Evolutionary conservation across 441 rosid genomes (phyloP), one percentile per base, ranked within the genome.

Genomic region (Croton laevigatus): DNA sequence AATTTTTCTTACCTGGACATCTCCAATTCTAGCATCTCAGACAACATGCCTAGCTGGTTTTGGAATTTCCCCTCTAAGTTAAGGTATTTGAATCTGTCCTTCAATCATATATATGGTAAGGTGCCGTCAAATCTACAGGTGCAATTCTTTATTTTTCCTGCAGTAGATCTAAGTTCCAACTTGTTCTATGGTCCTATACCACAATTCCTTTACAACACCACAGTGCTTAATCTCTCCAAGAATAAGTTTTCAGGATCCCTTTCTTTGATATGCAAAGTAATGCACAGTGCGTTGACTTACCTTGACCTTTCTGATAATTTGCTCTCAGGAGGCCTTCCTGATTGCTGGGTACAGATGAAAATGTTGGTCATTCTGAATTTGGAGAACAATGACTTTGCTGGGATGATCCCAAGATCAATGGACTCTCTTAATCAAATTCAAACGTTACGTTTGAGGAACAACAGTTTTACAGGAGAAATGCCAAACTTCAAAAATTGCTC

Each of bases 221-320:
- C n/a, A n/a, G 46, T 14, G 4, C 6, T 77, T 7, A 59, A 40
- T 61, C 70, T 73, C 53, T 68, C 62, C 6, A 51, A 58, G 6
- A 74, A 74, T n/a, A 66, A 3, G 9, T 71, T 74, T 34, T 54
- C 73, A 5, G 73, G 81, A 32, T 46, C 67, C 3, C 6, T 71
- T 9, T 57, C 72, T 27, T 53, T 65, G n/a, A 48, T 81, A 49
- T 75, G 80, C 6, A 9, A 40, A 8, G 11, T 20, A 55, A 16
- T 0, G 0, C 23, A 6, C 36, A 46, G 6, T 7, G 4, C 5
- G 3, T 17, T 70, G 38, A 37, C 11, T 27, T 55, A 51, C 40
- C 71, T 75, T 10, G 78, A 73, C 51, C 69, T 78, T 22, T 70
- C 79, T 2, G 19, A 55, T 5, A 77, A 80, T 63, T 8, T 0